These are phyloP conservation scores for Paspalum vaginatum DNA, from an alignment of 176 grass and related monocot species.

Conservation along the genomic window DNA sequence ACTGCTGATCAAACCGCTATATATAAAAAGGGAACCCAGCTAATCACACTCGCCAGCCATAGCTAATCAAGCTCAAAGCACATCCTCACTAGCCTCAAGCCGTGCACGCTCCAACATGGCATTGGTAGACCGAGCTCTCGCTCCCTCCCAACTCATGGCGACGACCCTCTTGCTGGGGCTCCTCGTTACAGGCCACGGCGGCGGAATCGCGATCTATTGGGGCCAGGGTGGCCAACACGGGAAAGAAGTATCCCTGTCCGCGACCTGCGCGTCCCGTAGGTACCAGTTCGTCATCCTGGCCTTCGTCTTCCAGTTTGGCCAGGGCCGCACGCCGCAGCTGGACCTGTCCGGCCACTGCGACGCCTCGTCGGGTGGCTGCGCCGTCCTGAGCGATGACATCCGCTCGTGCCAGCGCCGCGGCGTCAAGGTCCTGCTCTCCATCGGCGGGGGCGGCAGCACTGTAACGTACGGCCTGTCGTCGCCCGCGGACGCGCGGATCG, in stretches of 20 bases:
- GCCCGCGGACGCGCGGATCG: slow-evolving; percentile 12
- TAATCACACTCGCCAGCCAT: neutral
- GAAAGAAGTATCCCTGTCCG: neutral
- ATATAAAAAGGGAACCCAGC: slow-evolving; percentile 28
- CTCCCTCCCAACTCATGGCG: slow-evolving; percentile 19
- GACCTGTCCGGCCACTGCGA: slow-evolving; percentile 11
- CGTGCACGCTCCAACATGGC: slow-evolving; percentile 29
- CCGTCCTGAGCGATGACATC: slow-evolving; percentile 47
- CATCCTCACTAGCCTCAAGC: neutral
- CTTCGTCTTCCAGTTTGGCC: neutral
- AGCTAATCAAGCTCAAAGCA: neutral
- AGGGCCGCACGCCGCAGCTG: neutral
- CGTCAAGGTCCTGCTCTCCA: slow-evolving; percentile 60
- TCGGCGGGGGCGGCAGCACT: slow-evolving; percentile 39
- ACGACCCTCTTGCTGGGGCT: slow-evolving; percentile 5
- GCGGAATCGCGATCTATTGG: slow-evolving; percentile 13
- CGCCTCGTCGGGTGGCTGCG: slow-evolving; percentile 32
- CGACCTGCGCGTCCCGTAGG: slow-evolving; percentile 11
- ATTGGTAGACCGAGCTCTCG: neutral
- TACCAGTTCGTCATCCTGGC: slow-evolving; percentile 26
- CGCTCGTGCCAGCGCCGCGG: slow-evolving; percentile 40
- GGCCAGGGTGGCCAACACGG: slow-evolving; percentile 9
- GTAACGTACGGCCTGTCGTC: slow-evolving; percentile 37
- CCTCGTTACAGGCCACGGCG: slow-evolving; percentile 4
- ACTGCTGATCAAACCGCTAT: slow-evolving; percentile 15